phyloP scores from a whole-genome alignment of 179 eudicot genomes.

The Spergularia azorica region DNA sequence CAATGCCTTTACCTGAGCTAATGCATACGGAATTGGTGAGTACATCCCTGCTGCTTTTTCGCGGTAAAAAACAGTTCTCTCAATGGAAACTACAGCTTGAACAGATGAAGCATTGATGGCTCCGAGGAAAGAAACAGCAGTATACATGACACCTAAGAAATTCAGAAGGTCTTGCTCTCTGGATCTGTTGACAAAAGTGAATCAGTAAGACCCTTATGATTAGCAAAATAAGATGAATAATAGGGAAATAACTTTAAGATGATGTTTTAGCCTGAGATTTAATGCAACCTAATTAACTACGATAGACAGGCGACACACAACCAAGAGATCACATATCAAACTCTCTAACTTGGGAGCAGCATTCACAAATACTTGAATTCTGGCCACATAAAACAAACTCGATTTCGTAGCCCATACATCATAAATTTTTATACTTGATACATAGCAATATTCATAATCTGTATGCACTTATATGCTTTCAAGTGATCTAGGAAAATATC shows the following conservation, averaged over 20 bases:
- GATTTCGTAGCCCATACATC: no score
- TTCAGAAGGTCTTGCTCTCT: constrained; percentile 67
- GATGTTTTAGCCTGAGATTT: no score
- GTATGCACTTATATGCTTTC: no score
- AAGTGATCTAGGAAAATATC: no score
- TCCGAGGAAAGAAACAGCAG: constrained; percentile 80
- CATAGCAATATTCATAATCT: no score
- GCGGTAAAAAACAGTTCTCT: constrained; percentile 84
- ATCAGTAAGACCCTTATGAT: background rate
- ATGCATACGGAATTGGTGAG: constrained; percentile 71
- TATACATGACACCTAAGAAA: constrained; percentile 66
- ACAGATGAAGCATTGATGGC: constrained; percentile 64
- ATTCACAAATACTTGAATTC: no score
- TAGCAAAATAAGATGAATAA: background rate
- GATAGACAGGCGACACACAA: no score
- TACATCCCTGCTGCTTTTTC: constrained; percentile 87
- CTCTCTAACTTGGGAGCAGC: no score
- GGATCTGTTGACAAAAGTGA: constrained; percentile 37
- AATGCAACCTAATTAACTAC: no score
- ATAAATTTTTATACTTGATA: no score
- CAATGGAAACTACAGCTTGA: constrained; percentile 62
- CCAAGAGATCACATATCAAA: no score
- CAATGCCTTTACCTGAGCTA: constrained; percentile 60
- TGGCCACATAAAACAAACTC: no score
- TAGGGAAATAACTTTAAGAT: background rate